A percentile compares a stretch with the other conserved stretches of the same genome.
Conservation (phyloP, 2,329 filamentous ascomycete species). For the Fusarium nodosum region DNA sequence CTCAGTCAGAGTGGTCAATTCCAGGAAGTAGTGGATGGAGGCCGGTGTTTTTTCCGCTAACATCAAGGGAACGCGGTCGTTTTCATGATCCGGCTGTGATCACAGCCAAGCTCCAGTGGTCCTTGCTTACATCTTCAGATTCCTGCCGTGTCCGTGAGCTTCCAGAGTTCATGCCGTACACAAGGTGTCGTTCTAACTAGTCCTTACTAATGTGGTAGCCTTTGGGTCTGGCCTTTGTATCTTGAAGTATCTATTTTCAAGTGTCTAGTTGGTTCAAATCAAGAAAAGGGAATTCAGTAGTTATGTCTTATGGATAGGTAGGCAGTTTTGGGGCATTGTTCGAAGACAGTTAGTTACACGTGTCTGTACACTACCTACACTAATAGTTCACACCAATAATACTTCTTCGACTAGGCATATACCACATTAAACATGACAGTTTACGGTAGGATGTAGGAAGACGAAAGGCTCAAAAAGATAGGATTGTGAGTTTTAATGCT, state of each 20-base stretch:
- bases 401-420: not conserved
- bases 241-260: constrained; percentile 8
- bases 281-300: not conserved
- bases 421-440: not conserved
- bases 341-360: no score
- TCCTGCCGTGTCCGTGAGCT: not conserved
- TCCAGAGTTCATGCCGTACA: not conserved
- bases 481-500: not conserved
- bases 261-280: not conserved
- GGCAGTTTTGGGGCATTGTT: no score
- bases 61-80: constrained; percentile 6
- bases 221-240: constrained; percentile 7
- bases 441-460: not conserved
- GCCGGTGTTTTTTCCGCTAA: constrained; percentile 2
- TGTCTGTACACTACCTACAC: no score
- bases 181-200: constrained; percentile 8
- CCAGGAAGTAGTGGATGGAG: not conserved
- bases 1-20: not conserved
- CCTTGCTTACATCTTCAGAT: constrained; percentile 3
- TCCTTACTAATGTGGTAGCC: not conserved
- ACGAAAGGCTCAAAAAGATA: not conserved
- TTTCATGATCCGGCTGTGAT: not conserved
- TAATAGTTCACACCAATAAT: not conserved
- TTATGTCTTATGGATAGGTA: not conserved
- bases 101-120: not conserved